A percentile compares a stretch with the other conserved stretches of the same genome.
Evolutionary conservation across 2,329 filamentous ascomycete species (phyloP).

Genomic region (Cryoendolithus antarcticus): DNA sequence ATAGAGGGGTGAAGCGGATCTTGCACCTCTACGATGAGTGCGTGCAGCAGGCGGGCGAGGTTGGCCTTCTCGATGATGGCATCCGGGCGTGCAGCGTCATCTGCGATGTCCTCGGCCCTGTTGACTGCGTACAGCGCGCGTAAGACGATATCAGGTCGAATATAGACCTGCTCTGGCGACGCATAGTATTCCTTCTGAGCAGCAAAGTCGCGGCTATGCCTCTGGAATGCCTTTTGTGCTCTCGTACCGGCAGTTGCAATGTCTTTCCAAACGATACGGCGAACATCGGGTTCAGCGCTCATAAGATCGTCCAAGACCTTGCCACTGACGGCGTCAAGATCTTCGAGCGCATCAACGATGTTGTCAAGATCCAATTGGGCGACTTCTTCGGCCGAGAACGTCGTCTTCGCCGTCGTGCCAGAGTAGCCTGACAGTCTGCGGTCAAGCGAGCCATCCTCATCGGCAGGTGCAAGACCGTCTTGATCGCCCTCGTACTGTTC

Average conservation of each 20-base stretch:
- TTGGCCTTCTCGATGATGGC: constrained; percentile 34
- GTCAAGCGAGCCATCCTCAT: too few species aligned
- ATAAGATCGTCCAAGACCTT: constrained; percentile 18
- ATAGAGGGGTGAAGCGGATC: constrained; percentile 14
- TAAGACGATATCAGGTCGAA: constrained; percentile 28
- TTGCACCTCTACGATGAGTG: constrained; percentile 21
- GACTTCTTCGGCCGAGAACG: constrained; percentile 33
- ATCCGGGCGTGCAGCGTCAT: constrained; percentile 27
- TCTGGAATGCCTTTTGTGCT: constrained; percentile 26
- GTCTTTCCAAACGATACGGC: constrained; percentile 17
- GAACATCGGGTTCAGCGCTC: constrained; percentile 13
- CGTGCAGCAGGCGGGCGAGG: constrained; percentile 29
- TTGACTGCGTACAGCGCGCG: constrained; percentile 26
- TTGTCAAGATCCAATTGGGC: constrained; percentile 28
- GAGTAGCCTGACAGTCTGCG: constrained; percentile 29
- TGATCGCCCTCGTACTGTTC: too few species aligned
- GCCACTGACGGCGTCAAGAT: constrained; percentile 21
- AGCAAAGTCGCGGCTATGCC: constrained; percentile 23
- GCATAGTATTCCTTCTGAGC: constrained; percentile 27
- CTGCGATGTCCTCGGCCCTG: constrained; percentile 11
- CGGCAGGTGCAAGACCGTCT: too few species aligned
- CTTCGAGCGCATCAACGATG: constrained; percentile 29
- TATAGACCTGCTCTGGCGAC: constrained; percentile 24
- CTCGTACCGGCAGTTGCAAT: constrained; percentile 25
- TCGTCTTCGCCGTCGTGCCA: constrained; percentile 35